Evolutionary conservation across 2,329 filamentous ascomycete species (phyloP), one percentile per base, ranked within the genome.

Genomic region (Rhynchosporium secalis): DNA sequence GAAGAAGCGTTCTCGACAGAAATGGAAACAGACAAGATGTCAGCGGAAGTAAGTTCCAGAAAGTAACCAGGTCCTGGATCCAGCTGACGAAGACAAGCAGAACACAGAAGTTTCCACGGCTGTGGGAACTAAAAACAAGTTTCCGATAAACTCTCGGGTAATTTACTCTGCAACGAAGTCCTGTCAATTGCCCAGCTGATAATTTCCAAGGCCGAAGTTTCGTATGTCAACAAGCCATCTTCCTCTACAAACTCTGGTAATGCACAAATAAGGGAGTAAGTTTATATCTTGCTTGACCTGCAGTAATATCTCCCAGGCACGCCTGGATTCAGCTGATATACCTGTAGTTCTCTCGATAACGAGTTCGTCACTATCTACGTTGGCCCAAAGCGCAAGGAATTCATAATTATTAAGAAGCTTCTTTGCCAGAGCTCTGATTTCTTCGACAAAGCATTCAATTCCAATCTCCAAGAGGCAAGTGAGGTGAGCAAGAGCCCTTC

Each of bases 381-480:
- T 46, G 64, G 68, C 1, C 20, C 46, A 4, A 33, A 64, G 8
- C 28, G 31, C 6, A 47, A 65, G 6, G 12, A 60, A 2, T 68
- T 66, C 29, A 10, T 28, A 1, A 51, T 70, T 15, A 62, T 68
- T 47, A 63, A 67, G 43, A 60, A 63, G 4, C 62, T 66, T 0
- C 33, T 70, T 5, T 66, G 62, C 51, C 29, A 55, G 12, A 52
- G 38, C 7, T 65, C 65, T 0, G 43, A 61, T 0, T 71, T 52
- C 45, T 70, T 71, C 41, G 38, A 38, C 9, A 59, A 54, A 2
- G 65, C 67, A 1, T 55, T 69, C n/a, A 38, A 45, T 3, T 46
- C 60, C 3, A 13, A 36, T 1, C 66, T 58, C 41, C 33, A 60
- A 8, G 63, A 67, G 49, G 31, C 29, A 0, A 7, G 4, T 10